A percentile compares a stretch with the other conserved stretches of the same genome.
These are phyloP conservation scores for Echeveria elegans DNA, from an alignment of 164 flowering plant species.

Conservation along the genomic window DNA sequence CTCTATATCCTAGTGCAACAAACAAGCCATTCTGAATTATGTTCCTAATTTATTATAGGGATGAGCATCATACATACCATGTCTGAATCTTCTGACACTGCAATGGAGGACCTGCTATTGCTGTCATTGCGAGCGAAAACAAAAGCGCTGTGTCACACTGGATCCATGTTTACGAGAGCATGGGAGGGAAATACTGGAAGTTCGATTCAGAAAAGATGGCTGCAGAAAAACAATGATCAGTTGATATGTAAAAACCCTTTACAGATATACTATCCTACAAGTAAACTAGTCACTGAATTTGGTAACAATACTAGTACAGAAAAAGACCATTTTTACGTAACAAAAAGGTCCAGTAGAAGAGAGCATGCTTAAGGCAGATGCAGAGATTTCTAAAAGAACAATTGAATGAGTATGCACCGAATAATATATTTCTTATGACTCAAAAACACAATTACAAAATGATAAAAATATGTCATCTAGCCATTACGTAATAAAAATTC, in stretches of 20 bases:
- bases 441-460: no score
- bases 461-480: no score
- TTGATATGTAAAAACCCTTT: background rate
- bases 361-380: no score
- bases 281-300: background rate
- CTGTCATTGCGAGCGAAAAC: conserved; percentile 84
- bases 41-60: background rate
- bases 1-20: background rate
- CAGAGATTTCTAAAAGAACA: no score
- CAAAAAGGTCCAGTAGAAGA: no score
- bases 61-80: conserved; percentile 24
- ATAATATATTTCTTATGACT: no score
- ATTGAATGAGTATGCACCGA: no score
- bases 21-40: background rate
- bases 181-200: conserved; percentile 34
- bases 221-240: conserved; percentile 23
- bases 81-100: conserved; percentile 42
- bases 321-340: no score
- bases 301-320: background rate
- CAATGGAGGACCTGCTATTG: conserved; percentile 56
- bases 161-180: conserved; percentile 45
- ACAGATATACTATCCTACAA: background rate
- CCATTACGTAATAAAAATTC: no score
- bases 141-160: conserved; percentile 37
- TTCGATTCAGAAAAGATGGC: conserved; percentile 73